Percentiles rank a stretch among this genome's conserved stretches.
Evolutionary conservation across 805 yeast species (phyloP).

Genomic region (Pichia paraexigua): DNA sequence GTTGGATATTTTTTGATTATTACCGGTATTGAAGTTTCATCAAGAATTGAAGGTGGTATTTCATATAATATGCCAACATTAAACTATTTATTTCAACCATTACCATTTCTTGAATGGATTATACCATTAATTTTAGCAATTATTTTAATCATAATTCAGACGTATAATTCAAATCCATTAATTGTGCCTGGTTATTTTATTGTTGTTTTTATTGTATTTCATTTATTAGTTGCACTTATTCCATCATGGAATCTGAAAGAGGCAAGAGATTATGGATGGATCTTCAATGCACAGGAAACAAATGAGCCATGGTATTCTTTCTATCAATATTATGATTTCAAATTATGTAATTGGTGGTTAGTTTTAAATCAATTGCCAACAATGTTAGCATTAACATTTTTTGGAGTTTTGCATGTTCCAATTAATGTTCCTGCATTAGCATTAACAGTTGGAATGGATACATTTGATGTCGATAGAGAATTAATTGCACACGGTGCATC

Average conservation of each 20-base stretch:
- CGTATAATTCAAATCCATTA: constrained; percentile 50
- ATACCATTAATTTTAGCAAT: constrained; percentile 61
- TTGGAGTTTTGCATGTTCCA: constrained; percentile 94
- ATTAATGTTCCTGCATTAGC: constrained; percentile 97
- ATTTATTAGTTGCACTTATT: constrained; percentile 51
- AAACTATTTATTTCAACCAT: constrained; percentile 34
- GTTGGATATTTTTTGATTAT: constrained; percentile 88
- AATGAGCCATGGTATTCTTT: constrained; percentile 87
- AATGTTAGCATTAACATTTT: constrained; percentile 92
- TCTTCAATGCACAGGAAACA: constrained; percentile 58
- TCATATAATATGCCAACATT: constrained; percentile 56
- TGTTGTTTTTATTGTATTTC: constrained; percentile 60
- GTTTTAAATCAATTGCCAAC: constrained; percentile 71
- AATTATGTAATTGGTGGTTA: constrained; percentile 65
- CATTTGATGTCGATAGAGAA: constrained; percentile 85
- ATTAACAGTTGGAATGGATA: constrained; percentile 78
- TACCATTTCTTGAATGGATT: constrained; percentile 54
- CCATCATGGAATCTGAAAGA: constrained; percentile 56
- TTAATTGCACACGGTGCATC: constrained; percentile 92
- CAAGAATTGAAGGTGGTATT: constrained; percentile 69
- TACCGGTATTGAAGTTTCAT: constrained; percentile 89
- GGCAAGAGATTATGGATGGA: constrained; percentile 77
- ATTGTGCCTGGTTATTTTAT: constrained; percentile 79
- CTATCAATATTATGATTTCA: constrained; percentile 64
- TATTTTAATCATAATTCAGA: constrained; percentile 54